Evolutionary conservation across 176 grass and related monocot species (phyloP), one percentile per base, ranked within the genome.

Genomic region (maize (Zea mays)): DNA sequence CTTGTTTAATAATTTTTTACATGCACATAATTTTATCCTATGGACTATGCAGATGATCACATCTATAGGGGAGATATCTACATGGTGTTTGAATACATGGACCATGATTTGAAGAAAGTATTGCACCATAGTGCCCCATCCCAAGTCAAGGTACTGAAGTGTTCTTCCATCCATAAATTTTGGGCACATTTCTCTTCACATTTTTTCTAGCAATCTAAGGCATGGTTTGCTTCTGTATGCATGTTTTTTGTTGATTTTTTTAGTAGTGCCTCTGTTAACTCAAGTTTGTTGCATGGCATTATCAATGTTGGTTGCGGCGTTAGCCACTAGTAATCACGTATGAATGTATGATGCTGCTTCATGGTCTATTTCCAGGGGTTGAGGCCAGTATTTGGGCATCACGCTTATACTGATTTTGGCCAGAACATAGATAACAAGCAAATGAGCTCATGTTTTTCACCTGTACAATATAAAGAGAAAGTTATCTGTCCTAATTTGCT

Each of bases 61-160:
- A 90, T 90, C 65, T 93, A 93, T 62, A 90, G 85, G 60, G 91
- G 91, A 82, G 88, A 86, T 81, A 90, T 93, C 44, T 93, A 93
- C 71, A 93, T 93, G 91, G 91, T 93, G 62, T 93, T 93, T 83
- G 90, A 93, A 87, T 90, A 90, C 44, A 93, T 93, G 91, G 91
- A 93, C 51, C 91, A 93, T 85, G 91, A 93, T 90, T 85, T 93
- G 85, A 93, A 88, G 80, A 83, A 83, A 83, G 75, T 83, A 65
- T 83, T 88, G 75, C 86, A 88, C 69, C 86, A 88, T 52, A 88
- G 80, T 67, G 62, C 34, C 37, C 75, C 80, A 74, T 74, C 80
- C 62, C 80, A 88, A 79, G 86, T 83, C 37, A 88, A 88, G 86
- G 86, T 88, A 79, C 41, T 83, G 43, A 48, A 68, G 51, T 45